Evolutionary conservation across 2,329 filamentous ascomycete genomes (phyloP), one percentile per base, ranked within the genome.

Genomic region (Trichoderma pleuroti): DNA sequence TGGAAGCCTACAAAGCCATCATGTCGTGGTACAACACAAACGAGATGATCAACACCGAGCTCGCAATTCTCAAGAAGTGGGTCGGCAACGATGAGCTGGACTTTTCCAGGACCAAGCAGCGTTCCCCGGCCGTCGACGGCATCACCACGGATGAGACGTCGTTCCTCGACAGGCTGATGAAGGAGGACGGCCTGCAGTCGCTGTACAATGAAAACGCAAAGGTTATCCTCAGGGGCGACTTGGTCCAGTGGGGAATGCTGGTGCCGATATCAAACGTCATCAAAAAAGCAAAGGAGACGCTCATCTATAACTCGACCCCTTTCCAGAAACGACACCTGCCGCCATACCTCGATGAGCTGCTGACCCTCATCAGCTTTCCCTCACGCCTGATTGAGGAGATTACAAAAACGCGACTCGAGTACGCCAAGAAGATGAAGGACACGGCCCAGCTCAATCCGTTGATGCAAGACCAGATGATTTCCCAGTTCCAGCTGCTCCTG

Each of bases 11-110:
- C 77, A 92, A 97, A 78, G 92, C 95, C 62, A 91, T 99, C 74
- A 90, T 97, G 72, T 91, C 95, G 4, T 99, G 96, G 96, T 92
- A 97, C 84, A 99, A 98, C 81, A 98, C 94, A 65, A 98, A 94
- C 36, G 91, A 95, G 78, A 90, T 97, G 78, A 98, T 99, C 85
- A 97, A 97, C 80, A 97, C 93, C 3, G 93, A 99, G 80, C 87
- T 99, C 71, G 90, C 90, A 16, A 94, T 98, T 73, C 82, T 99
- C 73, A 94, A 96, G 80, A 94, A 92, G 73, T 99, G 96, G 96
- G 96, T 99, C 30, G 96, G 96, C 68, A 99, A 99, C 77, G 90
- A 94, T 46, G 94, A 97, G 77, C 87, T 99, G 49, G 94, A 98
- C 81, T 99, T 98, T 78, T 90, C 90, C 64, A 92, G 92, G 77